These are phyloP conservation scores for Pontederia crassipes DNA, from an alignment of 176 grass and related monocot genomes.

Conservation along the genomic window DNA sequence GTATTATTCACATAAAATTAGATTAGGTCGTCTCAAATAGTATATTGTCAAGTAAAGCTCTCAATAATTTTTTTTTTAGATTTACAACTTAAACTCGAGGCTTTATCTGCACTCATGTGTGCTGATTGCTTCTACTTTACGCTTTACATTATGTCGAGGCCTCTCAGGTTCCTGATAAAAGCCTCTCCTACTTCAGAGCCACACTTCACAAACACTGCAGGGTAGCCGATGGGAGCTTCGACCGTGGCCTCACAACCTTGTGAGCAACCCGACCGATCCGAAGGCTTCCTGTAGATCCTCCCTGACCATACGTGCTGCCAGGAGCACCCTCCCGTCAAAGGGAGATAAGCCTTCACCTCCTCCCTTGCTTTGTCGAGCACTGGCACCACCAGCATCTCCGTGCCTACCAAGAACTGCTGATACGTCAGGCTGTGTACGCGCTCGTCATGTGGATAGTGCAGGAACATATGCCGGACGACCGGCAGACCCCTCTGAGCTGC, in stretches of 20 bases:
- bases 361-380: conserved; percentile 64
- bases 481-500: conserved; percentile 53
- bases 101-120: too few species aligned
- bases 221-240: conserved; percentile 42
- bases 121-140: too few species aligned
- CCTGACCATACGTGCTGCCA: conserved; percentile 82
- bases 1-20: too few species aligned
- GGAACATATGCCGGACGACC: conserved; percentile 67
- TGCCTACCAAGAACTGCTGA: conserved; percentile 73
- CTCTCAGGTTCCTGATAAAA: conserved; percentile 62
- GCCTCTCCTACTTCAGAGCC: conserved; percentile 45
- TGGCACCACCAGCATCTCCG: conserved; percentile 72
- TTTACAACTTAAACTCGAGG: too few species aligned
- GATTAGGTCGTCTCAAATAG: too few species aligned
- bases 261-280: not conserved
- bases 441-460: conserved; percentile 73
- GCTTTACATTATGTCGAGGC: conserved; percentile 28
- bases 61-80: too few species aligned
- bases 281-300: conserved; percentile 25
- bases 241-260: conserved; percentile 50
- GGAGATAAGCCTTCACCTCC: conserved; percentile 65
- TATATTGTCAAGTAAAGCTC: too few species aligned
- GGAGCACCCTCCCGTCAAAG: conserved; percentile 21
- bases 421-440: conserved; percentile 50
- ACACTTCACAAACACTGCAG: conserved; percentile 59